phyloP scores from a whole-genome alignment of 768 basidiomycete genomes.

The Crucibulum laeve region DNA sequence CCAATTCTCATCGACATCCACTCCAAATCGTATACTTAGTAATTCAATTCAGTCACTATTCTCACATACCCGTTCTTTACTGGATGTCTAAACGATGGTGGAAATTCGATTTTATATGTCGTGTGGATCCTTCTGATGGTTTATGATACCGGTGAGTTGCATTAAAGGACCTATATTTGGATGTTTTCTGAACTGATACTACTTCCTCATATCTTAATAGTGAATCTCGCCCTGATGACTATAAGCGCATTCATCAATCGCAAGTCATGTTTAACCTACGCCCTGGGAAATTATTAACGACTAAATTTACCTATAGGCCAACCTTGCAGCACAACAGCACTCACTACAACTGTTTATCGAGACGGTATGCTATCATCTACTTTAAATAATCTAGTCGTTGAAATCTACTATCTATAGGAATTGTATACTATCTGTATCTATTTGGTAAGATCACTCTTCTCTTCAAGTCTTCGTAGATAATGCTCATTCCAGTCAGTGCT shows the following conservation, averaged over 20 bases:
- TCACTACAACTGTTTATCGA: no score
- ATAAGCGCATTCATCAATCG: no score
- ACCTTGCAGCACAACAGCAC: no score
- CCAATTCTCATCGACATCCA: neutral
- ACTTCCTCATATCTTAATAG: neutral
- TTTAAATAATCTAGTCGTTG: no score
- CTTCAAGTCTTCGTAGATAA: neutral
- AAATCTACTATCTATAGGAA: no score
- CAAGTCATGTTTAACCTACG: no score
- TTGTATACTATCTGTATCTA: neutral
- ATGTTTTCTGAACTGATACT: neutral
- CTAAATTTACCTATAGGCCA: no score
- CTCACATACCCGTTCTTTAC: no score
- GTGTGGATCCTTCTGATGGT: neutral
- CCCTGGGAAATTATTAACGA: no score
- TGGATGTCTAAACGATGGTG: neutral
- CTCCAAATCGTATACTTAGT: neutral
- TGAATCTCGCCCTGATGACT: no score
- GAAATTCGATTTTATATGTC: neutral
- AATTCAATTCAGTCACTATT: no score
- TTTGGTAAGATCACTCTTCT: neutral
- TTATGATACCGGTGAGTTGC: neutral
- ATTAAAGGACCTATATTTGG: neutral
- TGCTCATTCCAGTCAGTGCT: neutral
- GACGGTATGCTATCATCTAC: no score